Percentiles rank a stretch among this genome's conserved stretches.
Evolutionary conservation across 2,329 filamentous ascomycete genomes (phyloP).

Genomic region (Rhynchosporium graminicola): DNA sequence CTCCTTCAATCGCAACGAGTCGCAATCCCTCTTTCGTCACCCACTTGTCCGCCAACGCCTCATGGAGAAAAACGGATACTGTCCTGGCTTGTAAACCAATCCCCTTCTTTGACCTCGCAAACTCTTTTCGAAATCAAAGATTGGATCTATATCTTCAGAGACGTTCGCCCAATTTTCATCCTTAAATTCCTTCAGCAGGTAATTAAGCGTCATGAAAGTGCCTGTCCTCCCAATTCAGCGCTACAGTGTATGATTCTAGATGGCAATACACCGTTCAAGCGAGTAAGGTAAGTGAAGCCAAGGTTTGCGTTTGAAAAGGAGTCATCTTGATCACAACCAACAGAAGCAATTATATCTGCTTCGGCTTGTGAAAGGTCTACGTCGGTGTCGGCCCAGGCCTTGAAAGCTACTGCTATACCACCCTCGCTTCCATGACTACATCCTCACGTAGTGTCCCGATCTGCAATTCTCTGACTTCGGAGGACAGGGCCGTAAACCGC

Average conservation of each 20-base stretch:
- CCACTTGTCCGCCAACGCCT: conserved; percentile 26
- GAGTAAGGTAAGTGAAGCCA: neutral
- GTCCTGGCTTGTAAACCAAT: conserved; percentile 23
- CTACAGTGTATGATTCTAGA: conserved; percentile 78
- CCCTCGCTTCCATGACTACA: conserved; percentile 13
- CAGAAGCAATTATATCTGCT: conserved; percentile 21
- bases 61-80: conserved; percentile 27
- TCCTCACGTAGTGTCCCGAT: neutral
- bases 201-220: conserved; percentile 58
- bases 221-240: conserved; percentile 89
- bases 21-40: neutral
- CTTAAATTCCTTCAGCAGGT: conserved; percentile 26
- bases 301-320: neutral
- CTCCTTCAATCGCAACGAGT: neutral
- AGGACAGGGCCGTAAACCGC: conserved; percentile 5
- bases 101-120: conserved; percentile 28
- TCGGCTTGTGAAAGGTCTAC: conserved; percentile 24
- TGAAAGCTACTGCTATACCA: conserved; percentile 25
- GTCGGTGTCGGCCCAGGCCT: conserved; percentile 27
- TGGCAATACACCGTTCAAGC: neutral
- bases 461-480: conserved; percentile 22
- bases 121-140: conserved; percentile 27
- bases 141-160: conserved; percentile 20
- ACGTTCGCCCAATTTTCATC: conserved; percentile 21
- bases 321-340: conserved; percentile 4